These are phyloP conservation scores for Cynara cardunculus DNA, from an alignment of 129 eudicot genomes.

Conservation along the genomic window DNA sequence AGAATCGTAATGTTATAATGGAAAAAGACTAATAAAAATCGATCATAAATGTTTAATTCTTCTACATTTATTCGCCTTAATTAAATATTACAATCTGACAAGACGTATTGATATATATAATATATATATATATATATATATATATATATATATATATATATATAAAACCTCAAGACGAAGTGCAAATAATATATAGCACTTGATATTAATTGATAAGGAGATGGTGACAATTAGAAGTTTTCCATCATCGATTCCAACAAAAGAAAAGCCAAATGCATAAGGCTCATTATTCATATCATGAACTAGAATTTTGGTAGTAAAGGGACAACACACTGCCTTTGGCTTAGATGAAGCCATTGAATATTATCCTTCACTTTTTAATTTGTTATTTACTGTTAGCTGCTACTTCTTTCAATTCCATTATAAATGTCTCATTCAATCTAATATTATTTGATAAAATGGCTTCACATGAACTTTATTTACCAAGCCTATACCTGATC, in stretches of 20 bases:
- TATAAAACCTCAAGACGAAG: background rate
- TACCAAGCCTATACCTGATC: background rate
- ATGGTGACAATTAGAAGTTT: background rate
- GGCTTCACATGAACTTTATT: background rate
- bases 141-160: too few species aligned
- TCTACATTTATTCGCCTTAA: background rate
- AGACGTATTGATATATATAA: background rate
- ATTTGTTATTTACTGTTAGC: background rate
- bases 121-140: too few species aligned
- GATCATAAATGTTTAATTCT: background rate
- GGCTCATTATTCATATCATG: conserved; percentile 4
- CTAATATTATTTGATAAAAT: conserved; percentile 1
- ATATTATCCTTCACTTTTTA: background rate
- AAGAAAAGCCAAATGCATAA: background rate
- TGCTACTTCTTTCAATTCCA: background rate
- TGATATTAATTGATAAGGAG: background rate
- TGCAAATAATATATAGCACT: background rate
- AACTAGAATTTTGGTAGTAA: conserved; percentile 8
- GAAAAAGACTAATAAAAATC: background rate
- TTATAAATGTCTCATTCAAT: background rate
- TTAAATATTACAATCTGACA: background rate
- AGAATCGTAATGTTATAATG: too few species aligned
- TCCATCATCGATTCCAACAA: background rate
- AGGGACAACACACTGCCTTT: conserved; percentile 11
- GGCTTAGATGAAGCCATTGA: conserved; percentile 2